These are phyloP conservation scores for Ogataea hybrid DNA, from an alignment of 1,139 yeast species.

Conservation along the genomic window DNA sequence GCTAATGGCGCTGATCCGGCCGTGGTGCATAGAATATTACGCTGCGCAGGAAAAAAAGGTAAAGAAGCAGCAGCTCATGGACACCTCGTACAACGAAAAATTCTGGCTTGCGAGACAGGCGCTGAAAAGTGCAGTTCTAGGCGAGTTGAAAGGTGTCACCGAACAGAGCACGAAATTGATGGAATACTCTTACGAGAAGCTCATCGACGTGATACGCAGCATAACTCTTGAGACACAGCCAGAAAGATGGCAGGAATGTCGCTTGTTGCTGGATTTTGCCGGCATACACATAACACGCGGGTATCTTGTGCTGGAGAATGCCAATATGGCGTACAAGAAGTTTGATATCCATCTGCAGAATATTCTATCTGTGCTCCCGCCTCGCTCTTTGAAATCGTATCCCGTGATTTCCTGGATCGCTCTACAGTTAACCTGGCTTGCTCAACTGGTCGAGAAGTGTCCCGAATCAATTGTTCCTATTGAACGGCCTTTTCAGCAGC, in stretches of 20 bases:
- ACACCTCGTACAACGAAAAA: conserved; percentile 20
- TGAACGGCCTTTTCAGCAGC: conserved; percentile 33
- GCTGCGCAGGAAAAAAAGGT: conserved; percentile 36
- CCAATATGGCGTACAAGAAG: conserved; percentile 58
- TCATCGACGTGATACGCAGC: conserved; percentile 38
- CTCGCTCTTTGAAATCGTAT: conserved; percentile 29
- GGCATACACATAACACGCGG: conserved; percentile 65
- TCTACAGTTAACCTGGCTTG: conserved; percentile 52
- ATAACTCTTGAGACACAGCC: conserved; percentile 16
- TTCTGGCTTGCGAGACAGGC: conserved; percentile 48
- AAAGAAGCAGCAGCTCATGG: conserved; percentile 31
- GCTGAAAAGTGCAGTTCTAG: conserved; percentile 45
- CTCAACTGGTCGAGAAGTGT: conserved; percentile 47
- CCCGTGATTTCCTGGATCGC: conserved; percentile 42
- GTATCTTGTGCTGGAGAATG: conserved; percentile 58
- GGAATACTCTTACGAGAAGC: conserved; percentile 48
- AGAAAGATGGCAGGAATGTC: conserved; percentile 39
- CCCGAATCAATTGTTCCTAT: conserved; percentile 44
- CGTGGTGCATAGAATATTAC: conserved; percentile 43
- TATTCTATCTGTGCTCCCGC: conserved; percentile 34
- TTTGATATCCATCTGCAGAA: conserved; percentile 62
- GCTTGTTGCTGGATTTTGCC: conserved; percentile 54
- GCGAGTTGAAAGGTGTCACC: conserved; percentile 45
- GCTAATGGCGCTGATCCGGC: conserved; percentile 38
- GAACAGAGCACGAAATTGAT: conserved; percentile 46